A percentile compares a stretch with the other conserved stretches of the same genome.
Evolutionary conservation across 2,329 filamentous ascomycete species (phyloP).

Genomic region (Blastomyces emzantsi): DNA sequence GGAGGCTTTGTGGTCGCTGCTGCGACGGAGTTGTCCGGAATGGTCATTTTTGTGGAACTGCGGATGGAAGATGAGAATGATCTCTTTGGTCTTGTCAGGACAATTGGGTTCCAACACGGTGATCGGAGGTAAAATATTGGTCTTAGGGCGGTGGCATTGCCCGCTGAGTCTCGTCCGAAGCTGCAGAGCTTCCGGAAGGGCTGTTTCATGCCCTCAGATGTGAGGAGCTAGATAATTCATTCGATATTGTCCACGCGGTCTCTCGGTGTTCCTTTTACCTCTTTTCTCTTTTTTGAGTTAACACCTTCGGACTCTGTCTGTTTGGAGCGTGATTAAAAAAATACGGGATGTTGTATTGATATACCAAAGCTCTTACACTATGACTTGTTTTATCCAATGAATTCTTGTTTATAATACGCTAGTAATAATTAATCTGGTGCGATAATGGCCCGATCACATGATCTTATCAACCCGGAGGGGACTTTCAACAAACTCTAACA

Average conservation of each 20-base stretch:
- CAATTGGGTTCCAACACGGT: not conserved
- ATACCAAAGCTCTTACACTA: not conserved
- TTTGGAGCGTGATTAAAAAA: not conserved
- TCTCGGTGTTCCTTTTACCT: too few species aligned
- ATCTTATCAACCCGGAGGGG: too few species aligned
- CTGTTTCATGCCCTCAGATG: slow-evolving; percentile 12
- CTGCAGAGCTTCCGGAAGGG: slow-evolving; percentile 7
- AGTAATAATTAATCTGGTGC: not conserved
- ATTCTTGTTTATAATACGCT: not conserved
- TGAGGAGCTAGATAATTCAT: not conserved
- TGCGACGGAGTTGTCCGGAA: not conserved
- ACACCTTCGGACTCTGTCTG: not conserved
- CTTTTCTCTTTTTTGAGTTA: too few species aligned
- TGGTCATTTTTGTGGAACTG: not conserved
- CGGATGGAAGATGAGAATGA: not conserved
- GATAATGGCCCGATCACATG: too few species aligned
- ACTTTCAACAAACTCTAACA: too few species aligned
- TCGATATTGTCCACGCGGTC: not conserved
- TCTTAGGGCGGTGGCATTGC: not conserved
- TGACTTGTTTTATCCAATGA: not conserved
- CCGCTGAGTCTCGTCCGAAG: slow-evolving; percentile 3
- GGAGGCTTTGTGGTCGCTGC: not conserved
- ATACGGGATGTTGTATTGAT: not conserved
- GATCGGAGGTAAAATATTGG: not conserved
- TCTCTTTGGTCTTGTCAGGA: not conserved